Evolutionary conservation across 306 rosid genomes (phyloP).

Genomic region (Morella rubra): DNA sequence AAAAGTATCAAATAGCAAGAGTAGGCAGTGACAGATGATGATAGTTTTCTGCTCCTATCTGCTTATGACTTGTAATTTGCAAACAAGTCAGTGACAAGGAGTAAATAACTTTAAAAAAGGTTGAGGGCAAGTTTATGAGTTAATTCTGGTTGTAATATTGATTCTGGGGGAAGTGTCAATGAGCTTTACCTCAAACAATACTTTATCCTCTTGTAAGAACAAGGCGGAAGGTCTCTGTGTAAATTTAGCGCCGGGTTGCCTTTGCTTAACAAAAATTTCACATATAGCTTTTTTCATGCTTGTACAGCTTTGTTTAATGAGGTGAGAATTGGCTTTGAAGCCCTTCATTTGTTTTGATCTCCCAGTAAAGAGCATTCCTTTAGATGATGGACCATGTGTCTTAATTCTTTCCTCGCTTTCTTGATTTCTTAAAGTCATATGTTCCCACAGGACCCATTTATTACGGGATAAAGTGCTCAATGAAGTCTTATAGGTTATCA

Average conservation of each 20-base stretch:
- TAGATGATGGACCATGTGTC: background rate
- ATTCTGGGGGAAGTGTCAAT: background rate
- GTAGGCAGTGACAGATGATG: background rate
- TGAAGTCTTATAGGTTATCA: conserved; percentile 78
- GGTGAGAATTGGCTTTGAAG: background rate
- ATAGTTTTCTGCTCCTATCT: background rate
- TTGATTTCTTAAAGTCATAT: conserved; percentile 6
- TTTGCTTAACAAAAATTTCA: background rate
- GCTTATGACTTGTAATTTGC: background rate
- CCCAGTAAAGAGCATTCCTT: background rate
- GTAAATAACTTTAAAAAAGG: background rate
- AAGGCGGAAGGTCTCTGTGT: background rate
- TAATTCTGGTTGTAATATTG: background rate
- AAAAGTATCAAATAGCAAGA: background rate
- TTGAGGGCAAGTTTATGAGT: too few relatives aligned
- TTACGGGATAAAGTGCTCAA: conserved; percentile 46
- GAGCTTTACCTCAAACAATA: background rate
- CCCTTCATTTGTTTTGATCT: background rate
- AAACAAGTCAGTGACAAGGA: background rate
- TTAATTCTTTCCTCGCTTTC: background rate
- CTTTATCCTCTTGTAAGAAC: background rate
- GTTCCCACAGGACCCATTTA: conserved; percentile 34
- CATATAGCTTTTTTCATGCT: background rate
- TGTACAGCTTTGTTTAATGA: background rate
- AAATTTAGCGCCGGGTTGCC: background rate